Percentiles rank a stretch among this genome's conserved stretches.
phyloP scores from a whole-genome alignment of 768 basidiomycete species.

The Naganishia randhawae region DNA sequence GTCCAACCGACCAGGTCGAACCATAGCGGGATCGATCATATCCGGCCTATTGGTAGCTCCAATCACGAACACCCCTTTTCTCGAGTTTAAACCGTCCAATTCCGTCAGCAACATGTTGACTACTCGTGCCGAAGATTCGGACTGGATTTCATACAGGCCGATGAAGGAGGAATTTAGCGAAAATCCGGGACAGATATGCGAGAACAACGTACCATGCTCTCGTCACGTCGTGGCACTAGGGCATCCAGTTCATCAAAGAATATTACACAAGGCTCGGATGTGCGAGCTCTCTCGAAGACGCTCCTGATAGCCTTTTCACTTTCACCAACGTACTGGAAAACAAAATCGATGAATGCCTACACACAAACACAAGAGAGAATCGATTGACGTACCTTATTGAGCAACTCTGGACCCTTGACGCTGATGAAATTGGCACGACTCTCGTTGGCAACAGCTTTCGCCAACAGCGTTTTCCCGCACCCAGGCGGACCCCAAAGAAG shows the following conservation, averaged over 20 bases:
- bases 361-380: conserved; percentile 11
- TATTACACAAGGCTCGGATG: conserved; percentile 88
- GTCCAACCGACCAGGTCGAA: conserved; percentile 89
- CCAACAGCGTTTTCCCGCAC: conserved; percentile 95
- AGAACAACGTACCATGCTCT: conserved; percentile 64
- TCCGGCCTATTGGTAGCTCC: conserved; percentile 93
- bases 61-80: conserved; percentile 85
- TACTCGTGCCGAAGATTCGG: conserved; percentile 86
- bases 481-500: conserved; percentile 98
- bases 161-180: neutral
- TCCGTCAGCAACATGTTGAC: conserved; percentile 93
- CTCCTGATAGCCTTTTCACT: conserved; percentile 92
- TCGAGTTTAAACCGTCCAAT: conserved; percentile 81
- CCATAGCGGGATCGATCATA: conserved; percentile 98
- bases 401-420: conserved; percentile 90
- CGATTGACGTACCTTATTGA: conserved; percentile 74
- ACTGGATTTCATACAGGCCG: conserved; percentile 57
- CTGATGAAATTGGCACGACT: conserved; percentile 94
- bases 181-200: neutral
- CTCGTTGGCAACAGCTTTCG: conserved; percentile 97
- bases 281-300: conserved; percentile 87
- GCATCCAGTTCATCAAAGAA: conserved; percentile 96
- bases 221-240: conserved; percentile 82
- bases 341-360: neutral
- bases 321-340: conserved; percentile 86